Evolutionary conservation across 305 asterid genomes (phyloP).

Genomic region (Striga hermonthica): DNA sequence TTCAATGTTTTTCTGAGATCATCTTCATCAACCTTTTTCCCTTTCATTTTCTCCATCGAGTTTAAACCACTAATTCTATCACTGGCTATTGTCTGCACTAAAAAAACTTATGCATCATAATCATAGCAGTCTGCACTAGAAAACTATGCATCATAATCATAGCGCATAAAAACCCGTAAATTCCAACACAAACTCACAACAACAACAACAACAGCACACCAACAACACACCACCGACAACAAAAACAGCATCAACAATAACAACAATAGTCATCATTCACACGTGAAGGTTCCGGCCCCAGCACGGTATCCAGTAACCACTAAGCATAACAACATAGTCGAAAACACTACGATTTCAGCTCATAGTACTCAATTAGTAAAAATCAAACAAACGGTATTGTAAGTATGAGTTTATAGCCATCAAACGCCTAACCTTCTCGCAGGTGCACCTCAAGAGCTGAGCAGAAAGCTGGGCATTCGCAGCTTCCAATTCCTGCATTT

Average conservation of each 20-base stretch:
- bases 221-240: slow-evolving; percentile 7
- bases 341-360: neutral
- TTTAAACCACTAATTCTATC: slow-evolving; percentile 33
- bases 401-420: neutral
- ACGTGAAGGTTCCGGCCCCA: neutral
- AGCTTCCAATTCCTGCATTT: slow-evolving; percentile 59
- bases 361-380: neutral
- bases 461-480: slow-evolving; percentile 55
- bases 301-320: neutral
- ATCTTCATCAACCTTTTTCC: slow-evolving; percentile 33
- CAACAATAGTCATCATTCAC: neutral
- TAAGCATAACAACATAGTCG: neutral
- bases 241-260: neutral
- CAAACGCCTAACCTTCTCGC: slow-evolving; percentile 50
- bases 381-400: neutral
- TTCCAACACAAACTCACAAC: slow-evolving; percentile 1
- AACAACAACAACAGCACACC: slow-evolving; percentile 1
- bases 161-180: slow-evolving; percentile 24
- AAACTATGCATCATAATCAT: slow-evolving; percentile 18
- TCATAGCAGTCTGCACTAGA: slow-evolving; percentile 39
- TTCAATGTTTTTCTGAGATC: slow-evolving; percentile 34
- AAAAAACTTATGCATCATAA: neutral
- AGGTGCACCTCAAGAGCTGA: slow-evolving; percentile 55
- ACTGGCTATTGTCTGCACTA: slow-evolving; percentile 44
- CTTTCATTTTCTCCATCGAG: slow-evolving; percentile 33